Conservation (phyloP, 73 alveolate genomes). For the Paraurostyla sp. region DNA sequence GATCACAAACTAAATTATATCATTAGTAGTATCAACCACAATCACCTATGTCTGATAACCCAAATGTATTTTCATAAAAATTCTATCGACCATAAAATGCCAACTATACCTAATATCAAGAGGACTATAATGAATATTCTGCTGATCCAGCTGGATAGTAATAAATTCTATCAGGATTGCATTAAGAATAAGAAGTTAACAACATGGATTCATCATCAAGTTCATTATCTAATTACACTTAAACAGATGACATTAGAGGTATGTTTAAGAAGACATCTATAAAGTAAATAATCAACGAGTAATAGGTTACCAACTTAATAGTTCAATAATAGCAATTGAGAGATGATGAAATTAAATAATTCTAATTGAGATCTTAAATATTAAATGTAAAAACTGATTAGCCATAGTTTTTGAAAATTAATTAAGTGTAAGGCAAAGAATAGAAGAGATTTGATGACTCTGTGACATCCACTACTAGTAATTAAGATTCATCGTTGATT, state of each 20-base stretch:
- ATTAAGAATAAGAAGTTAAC: background rate
- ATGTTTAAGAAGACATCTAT: background rate
- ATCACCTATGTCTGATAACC: slow-evolving; percentile 16
- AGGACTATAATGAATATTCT: background rate
- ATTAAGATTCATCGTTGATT: background rate
- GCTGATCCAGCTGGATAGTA: too few species aligned
- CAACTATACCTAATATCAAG: background rate
- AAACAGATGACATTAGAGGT: slow-evolving; percentile 31
- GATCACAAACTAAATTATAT: background rate
- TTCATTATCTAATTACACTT: slow-evolving; percentile 16
- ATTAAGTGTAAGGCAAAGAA: background rate
- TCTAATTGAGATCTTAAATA: too few species aligned
- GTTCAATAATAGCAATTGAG: background rate
- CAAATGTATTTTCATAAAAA: background rate
- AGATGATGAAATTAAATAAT: background rate
- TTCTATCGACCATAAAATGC: background rate
- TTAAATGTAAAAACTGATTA: background rate
- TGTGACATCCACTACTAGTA: slow-evolving; percentile 1
- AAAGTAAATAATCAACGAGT: background rate
- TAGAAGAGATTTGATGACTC: too few species aligned
- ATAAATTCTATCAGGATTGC: background rate
- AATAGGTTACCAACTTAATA: background rate
- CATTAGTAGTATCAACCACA: background rate
- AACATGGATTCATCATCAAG: background rate
- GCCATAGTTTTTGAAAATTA: background rate